Evolutionary conservation across 2,329 filamentous ascomycete genomes (phyloP).

Genomic region (Alternaria sp.): DNA sequence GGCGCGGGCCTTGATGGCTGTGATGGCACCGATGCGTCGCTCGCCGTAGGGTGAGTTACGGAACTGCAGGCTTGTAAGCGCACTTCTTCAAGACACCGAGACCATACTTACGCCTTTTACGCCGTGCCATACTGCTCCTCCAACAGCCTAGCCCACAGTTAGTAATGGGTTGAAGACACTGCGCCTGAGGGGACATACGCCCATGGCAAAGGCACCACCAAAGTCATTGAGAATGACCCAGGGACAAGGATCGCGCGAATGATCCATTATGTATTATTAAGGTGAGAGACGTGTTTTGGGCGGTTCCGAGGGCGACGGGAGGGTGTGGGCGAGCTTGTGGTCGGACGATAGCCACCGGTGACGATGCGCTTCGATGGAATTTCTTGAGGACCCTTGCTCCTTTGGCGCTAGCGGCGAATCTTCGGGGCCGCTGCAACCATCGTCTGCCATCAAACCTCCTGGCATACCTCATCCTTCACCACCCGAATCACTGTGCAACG

Average conservation of each 20-base stretch:
- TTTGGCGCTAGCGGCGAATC: constrained; percentile 30
- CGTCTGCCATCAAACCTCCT: constrained; percentile 8
- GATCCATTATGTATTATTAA: constrained; percentile 72
- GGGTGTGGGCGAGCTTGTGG: constrained; percentile 23
- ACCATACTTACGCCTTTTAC: constrained; percentile 81
- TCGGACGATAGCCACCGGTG: constrained; percentile 26
- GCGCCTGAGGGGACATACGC: constrained; percentile 66
- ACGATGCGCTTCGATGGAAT: constrained; percentile 45
- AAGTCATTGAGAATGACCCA: constrained; percentile 98
- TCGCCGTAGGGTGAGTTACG: constrained; percentile 75
- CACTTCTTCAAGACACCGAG: neutral
- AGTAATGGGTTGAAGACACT: constrained; percentile 2
- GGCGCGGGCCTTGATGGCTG: constrained; percentile 95
- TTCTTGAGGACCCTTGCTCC: constrained; percentile 23
- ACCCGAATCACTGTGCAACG: neutral
- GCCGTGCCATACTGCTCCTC: constrained; percentile 82
- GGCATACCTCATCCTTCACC: neutral
- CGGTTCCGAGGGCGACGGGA: constrained; percentile 14
- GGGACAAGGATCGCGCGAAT: constrained; percentile 94
- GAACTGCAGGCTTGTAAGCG: constrained; percentile 36
- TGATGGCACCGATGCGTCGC: constrained; percentile 90
- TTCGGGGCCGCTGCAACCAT: constrained; percentile 17
- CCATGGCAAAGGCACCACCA: constrained; percentile 96
- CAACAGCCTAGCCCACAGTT: constrained; percentile 49
- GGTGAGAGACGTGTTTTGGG: neutral